phyloP scores from a whole-genome alignment of 1,284 basidiomycete species.

The Omphalotus olearius region DNA sequence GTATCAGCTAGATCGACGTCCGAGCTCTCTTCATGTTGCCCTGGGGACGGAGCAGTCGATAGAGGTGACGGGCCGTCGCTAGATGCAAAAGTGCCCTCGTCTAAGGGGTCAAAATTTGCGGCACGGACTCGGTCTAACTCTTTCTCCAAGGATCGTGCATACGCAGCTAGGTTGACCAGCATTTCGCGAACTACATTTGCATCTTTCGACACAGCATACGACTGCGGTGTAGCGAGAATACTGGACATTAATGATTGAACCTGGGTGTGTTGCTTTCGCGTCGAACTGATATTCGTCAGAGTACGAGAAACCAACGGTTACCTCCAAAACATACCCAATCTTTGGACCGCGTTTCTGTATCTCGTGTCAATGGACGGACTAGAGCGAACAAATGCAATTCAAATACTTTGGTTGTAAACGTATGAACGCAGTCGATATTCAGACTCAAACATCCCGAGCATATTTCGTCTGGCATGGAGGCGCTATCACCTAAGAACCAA shows the following conservation, averaged over 20 bases:
- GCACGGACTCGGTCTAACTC: slow-evolving; percentile 7
- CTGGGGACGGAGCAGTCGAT: neutral
- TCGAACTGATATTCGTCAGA: neutral
- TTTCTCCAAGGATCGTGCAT: slow-evolving; percentile 13
- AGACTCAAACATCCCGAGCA: slow-evolving; percentile 9
- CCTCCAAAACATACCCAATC: slow-evolving; percentile 1
- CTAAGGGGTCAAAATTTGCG: neutral
- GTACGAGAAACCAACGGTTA: neutral
- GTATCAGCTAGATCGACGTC: slow-evolving; percentile 16
- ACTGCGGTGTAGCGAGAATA: slow-evolving; percentile 7
- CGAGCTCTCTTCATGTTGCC: slow-evolving; percentile 9
- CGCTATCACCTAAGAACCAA: slow-evolving; percentile 1
- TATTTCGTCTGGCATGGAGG: neutral
- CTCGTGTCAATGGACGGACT: neutral
- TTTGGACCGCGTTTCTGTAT: slow-evolving; percentile 12
- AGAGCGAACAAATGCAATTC: neutral
- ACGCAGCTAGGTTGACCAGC: slow-evolving; percentile 12
- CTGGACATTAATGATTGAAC: slow-evolving; percentile 1
- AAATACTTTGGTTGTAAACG: slow-evolving; percentile 5
- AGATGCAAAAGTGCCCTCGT: neutral
- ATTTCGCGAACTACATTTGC: slow-evolving; percentile 6
- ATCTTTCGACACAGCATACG: slow-evolving; percentile 16
- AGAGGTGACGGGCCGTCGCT: neutral
- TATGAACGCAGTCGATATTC: slow-evolving; percentile 9
- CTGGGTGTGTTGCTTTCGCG: neutral